Base-by-base conservation (phyloP, 345 rosid genomes). In the Brassica carinata region DNA sequence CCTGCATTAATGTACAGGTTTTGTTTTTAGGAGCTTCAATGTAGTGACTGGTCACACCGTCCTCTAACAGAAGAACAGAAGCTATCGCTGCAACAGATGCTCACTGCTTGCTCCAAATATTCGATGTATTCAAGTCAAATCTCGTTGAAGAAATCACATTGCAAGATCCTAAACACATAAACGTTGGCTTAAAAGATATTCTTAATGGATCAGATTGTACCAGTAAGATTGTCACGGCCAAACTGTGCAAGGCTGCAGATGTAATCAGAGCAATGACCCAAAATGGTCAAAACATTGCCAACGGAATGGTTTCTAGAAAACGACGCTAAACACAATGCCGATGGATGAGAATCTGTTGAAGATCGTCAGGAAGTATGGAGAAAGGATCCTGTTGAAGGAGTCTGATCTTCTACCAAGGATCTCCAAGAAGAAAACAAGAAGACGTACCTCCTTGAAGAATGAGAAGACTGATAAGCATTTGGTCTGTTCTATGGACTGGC, bases 31-130 rank as follows among this genome's bases (percentile, higher is more conserved):
- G 99, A 91, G 69, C 96, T 91, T 89, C 97, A 93, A 87, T 95
- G 98, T 87, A 95, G 99, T 89, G 96, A 95, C 80, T 95, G 98
- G 99, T 90, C 99, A 31, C 87, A 61, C 70, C 97, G 93, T 80
- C 98, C 99, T 88, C 96, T 93, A 85, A 87, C 90, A 65, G 94
- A 91, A 87, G 97, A 89, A 84, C 99, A 95, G 86, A 93, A 88
- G 81, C 76, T 76, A 55, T 93, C 83, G 97, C 97, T 65, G 98
- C 99, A 17, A 84, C 72, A 48, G 99, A 95, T 90, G 97, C 97
- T 6, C 92, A 88, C 77, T 92, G 98, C 89, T 86, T 95, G 85
- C 90, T 95, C 69, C 87, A 87, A 74, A 82, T 95, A 83, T 95
- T 87, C 82, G 83, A 77, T 71, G 82, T 75, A 45, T 90, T 89